Conservation (phyloP, 2,329 filamentous ascomycete species). For the Colletotrichum filicis region DNA sequence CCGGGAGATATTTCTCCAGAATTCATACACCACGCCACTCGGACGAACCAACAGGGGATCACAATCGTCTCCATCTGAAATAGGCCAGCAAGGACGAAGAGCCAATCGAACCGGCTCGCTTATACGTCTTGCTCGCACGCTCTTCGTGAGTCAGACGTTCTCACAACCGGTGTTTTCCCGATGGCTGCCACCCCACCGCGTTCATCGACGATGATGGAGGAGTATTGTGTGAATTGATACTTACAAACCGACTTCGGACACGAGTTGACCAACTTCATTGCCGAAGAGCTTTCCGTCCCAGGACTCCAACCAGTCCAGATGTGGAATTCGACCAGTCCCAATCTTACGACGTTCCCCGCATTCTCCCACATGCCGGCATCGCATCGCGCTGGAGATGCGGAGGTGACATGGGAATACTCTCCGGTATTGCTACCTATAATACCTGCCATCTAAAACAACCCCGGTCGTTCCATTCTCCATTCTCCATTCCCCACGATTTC, state of each 20-base stretch:
- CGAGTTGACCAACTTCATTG: neutral
- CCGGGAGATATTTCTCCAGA: neutral
- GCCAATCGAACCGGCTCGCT: neutral
- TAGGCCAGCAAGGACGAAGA: too few species aligned
- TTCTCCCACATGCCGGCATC: conserved; percentile 10
- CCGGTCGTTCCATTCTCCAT: neutral
- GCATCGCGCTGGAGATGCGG: neutral
- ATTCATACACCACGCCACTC: neutral
- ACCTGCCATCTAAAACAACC: neutral
- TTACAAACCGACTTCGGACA: conserved; percentile 10
- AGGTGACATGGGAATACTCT: neutral
- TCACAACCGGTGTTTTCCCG: neutral
- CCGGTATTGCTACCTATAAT: neutral
- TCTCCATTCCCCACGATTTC: conserved; percentile 14
- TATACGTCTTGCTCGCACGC: neutral
- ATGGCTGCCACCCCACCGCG: neutral
- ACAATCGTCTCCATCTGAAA: neutral
- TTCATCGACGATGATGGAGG: neutral
- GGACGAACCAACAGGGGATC: neutral
- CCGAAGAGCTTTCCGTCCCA: conserved; percentile 12
- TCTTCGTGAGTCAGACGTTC: neutral
- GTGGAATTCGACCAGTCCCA: neutral
- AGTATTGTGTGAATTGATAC: neutral
- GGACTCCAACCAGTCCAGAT: neutral
- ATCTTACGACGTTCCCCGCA: conserved; percentile 20